A percentile compares a stretch with the other conserved stretches of the same genome.
These are phyloP conservation scores for Verbascum thapsus DNA, from an alignment of 257 asterid genomes.

Conservation along the genomic window DNA sequence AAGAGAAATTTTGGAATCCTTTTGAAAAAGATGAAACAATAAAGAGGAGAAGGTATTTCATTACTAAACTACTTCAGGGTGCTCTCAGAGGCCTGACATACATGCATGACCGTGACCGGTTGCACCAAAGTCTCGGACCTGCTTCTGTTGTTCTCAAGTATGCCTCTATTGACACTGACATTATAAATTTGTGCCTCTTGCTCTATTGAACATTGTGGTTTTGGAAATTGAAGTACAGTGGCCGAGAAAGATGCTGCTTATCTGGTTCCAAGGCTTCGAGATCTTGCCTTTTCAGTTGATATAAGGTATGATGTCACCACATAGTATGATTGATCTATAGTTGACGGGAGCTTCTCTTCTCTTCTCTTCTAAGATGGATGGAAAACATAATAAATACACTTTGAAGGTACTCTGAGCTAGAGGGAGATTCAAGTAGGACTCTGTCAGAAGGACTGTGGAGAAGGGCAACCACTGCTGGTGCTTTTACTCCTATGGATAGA, in stretches of 20 bases:
- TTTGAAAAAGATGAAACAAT: constrained; percentile 68
- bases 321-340: neutral
- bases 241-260: constrained; percentile 78
- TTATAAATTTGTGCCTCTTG: constrained; percentile 3
- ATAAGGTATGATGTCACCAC: constrained; percentile 61
- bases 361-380: constrained; percentile 19
- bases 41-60: constrained; percentile 64
- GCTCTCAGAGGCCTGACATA: constrained; percentile 66
- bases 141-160: constrained; percentile 88
- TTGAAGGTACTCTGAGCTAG: constrained; percentile 67
- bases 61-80: constrained; percentile 75
- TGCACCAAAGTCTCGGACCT: constrained; percentile 98
- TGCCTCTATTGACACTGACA: constrained; percentile 30
- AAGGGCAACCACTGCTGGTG: constrained; percentile 84
- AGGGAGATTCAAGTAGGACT: constrained; percentile 47
- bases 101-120: constrained; percentile 74
- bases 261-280: constrained; percentile 91
- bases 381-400: too few species aligned
- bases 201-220: constrained; percentile 10
- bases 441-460: constrained; percentile 85
- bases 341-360: too few species aligned
- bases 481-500: constrained; percentile 73
- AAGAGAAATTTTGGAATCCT: constrained; percentile 73
- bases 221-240: constrained; percentile 61
- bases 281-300: constrained; percentile 91